Evolutionary conservation across 768 basidiomycete genomes (phyloP).

Genomic region (Cubamyces sp.): DNA sequence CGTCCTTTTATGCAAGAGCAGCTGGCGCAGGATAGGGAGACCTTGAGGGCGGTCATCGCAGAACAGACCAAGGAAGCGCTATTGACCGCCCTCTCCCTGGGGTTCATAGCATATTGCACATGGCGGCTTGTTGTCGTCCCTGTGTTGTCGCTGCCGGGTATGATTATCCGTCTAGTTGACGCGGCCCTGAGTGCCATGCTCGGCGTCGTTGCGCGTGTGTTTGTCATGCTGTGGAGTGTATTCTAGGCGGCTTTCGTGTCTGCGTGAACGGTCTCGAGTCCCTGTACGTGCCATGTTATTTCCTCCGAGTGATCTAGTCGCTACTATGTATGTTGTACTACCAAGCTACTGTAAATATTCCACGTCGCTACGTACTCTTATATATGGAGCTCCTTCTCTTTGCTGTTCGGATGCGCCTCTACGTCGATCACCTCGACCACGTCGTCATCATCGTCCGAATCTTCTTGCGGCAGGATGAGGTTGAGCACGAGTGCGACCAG

Average conservation of each 20-base stretch:
- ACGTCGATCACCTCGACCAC: slow-evolving; percentile 22
- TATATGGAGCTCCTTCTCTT: slow-evolving; percentile 13
- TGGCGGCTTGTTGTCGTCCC: background rate
- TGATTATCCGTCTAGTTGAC: background rate
- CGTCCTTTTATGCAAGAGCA: background rate
- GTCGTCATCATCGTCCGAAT: slow-evolving; percentile 29
- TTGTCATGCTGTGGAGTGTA: no score
- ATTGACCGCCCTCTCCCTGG: background rate
- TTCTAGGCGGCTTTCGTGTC: no score
- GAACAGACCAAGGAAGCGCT: background rate
- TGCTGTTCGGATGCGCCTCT: slow-evolving; percentile 19
- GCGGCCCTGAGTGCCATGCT: background rate
- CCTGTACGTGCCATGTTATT: no score
- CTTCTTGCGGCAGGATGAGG: slow-evolving; percentile 46
- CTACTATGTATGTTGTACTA: background rate
- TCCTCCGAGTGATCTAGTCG: no score
- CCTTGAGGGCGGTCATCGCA: background rate
- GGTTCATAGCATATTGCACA: background rate
- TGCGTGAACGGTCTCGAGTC: no score
- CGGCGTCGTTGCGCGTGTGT: no score
- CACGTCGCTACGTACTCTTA: background rate
- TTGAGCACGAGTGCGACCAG: slow-evolving; percentile 50
- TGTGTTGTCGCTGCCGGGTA: background rate
- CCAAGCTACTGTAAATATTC: background rate
- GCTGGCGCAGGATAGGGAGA: background rate